Percentiles rank a stretch among this genome's conserved stretches.
Conservation (phyloP, 177 flowering plant species). For the Telopea speciosissima region DNA sequence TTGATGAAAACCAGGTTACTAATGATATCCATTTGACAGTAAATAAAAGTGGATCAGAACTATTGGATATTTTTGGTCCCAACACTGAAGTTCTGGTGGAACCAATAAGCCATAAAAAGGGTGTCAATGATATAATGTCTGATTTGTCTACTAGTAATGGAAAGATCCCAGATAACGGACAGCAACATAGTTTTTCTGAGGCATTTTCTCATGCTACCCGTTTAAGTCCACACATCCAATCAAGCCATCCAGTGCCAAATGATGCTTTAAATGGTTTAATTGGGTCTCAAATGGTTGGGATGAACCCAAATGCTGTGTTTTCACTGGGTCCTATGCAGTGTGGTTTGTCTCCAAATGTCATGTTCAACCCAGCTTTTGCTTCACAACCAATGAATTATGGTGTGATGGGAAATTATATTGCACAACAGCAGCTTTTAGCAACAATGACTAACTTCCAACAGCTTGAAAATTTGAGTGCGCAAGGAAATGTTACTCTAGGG, state of each 20-base stretch:
- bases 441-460: slow-evolving; percentile 78
- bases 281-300: slow-evolving; percentile 36
- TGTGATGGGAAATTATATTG: slow-evolving; percentile 65
- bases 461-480: slow-evolving; percentile 43
- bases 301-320: slow-evolving; percentile 36
- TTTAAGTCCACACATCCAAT: slow-evolving; percentile 21
- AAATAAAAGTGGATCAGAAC: slow-evolving; percentile 31
- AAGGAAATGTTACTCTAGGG: slow-evolving; percentile 27
- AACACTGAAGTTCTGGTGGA: slow-evolving; percentile 26
- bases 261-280: slow-evolving; percentile 32
- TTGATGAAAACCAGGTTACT: slow-evolving; percentile 37
- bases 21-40: slow-evolving; percentile 17
- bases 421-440: slow-evolving; percentile 82
- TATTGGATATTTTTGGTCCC: slow-evolving; percentile 62
- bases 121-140: slow-evolving; percentile 51
- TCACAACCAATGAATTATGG: slow-evolving; percentile 59
- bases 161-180: slow-evolving; percentile 25
- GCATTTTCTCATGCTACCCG: slow-evolving; percentile 25
- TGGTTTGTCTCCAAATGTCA: slow-evolving; percentile 48
- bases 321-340: slow-evolving; percentile 52
- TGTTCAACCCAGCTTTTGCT: slow-evolving; percentile 52
- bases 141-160: slow-evolving; percentile 45
- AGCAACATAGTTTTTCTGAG: slow-evolving; percentile 24
- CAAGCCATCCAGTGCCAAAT: slow-evolving; percentile 24
- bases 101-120: slow-evolving; percentile 23